Evolutionary conservation across 176 grass and related monocot genomes (phyloP).

Genomic region (Carex parvula): DNA sequence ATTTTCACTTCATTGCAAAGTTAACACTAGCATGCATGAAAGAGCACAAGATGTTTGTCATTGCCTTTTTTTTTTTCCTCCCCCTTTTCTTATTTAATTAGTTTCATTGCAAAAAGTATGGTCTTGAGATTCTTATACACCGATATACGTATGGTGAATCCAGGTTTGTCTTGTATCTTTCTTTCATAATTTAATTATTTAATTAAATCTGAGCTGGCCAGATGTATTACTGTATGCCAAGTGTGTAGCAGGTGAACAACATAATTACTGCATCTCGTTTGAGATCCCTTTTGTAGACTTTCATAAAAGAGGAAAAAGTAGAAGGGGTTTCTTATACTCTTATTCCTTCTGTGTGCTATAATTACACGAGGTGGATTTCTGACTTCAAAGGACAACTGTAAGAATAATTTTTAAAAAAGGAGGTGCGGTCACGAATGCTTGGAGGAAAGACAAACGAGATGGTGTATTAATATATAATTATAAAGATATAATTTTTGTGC

Average conservation of each 20-base stretch:
- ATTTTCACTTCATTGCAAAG: conserved; percentile 28
- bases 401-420: not conserved
- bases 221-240: not conserved
- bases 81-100: not conserved
- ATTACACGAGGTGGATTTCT: conserved; percentile 17
- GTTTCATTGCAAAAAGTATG: not conserved
- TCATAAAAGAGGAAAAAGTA: not conserved
- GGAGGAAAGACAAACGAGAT: not conserved
- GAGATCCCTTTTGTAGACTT: conserved; percentile 14
- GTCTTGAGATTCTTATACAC: not conserved
- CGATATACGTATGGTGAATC: not conserved
- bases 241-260: not conserved
- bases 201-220: not conserved
- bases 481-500: not conserved
- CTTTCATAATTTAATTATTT: not conserved
- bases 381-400: not conserved
- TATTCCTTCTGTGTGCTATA: conserved; percentile 2
- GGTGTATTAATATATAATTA: too few relatives aligned
- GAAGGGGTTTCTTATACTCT: not conserved
- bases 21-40: not conserved
- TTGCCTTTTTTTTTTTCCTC: not conserved
- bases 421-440: not conserved
- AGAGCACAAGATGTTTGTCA: conserved; percentile 10
- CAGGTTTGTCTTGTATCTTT: not conserved
- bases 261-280: conserved; percentile 2